Percentiles rank a stretch among this genome's conserved stretches.
These are phyloP conservation scores for Phytophthora aleatoria DNA, from an alignment of 352 stramenopile genomes.

Conservation along the genomic window DNA sequence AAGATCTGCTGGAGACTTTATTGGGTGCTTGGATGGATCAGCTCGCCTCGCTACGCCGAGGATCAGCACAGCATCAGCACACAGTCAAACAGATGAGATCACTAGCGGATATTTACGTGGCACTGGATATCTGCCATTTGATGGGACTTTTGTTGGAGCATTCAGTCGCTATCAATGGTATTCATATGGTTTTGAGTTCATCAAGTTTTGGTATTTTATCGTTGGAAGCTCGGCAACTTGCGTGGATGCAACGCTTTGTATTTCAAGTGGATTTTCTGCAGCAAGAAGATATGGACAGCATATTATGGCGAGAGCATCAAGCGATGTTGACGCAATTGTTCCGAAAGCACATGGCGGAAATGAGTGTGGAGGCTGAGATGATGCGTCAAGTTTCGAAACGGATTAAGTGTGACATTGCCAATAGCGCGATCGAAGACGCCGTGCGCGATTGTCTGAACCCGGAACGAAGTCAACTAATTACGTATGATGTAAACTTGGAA, in stretches of 20 bases:
- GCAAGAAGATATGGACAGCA: conserved; percentile 10
- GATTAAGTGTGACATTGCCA: conserved; percentile 26
- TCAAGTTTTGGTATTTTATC: conserved; percentile 37
- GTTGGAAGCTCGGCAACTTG: conserved; percentile 42
- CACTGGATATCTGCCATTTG: conserved; percentile 52
- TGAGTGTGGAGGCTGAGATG: conserved; percentile 47
- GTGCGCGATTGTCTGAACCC: conserved; percentile 54
- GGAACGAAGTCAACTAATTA: conserved; percentile 36
- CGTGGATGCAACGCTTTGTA: conserved; percentile 53
- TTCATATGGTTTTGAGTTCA: conserved; percentile 44
- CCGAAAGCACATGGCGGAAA: conserved; percentile 45
- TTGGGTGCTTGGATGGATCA: conserved; percentile 49
- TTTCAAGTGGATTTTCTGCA: conserved; percentile 43
- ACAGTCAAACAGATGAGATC: neutral
- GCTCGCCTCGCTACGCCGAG: conserved; percentile 19
- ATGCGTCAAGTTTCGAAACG: conserved; percentile 27
- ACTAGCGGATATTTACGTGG: conserved; percentile 41
- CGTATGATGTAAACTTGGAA: conserved; percentile 36
- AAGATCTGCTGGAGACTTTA: conserved; percentile 38
- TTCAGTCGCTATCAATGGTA: conserved; percentile 40
- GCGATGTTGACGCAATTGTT: conserved; percentile 36
- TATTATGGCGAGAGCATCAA: conserved; percentile 17
- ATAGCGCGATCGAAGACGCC: conserved; percentile 36
- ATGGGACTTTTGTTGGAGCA: conserved; percentile 44
- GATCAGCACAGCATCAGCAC: conserved; percentile 1